Conservation (phyloP, 1,284 basidiomycete genomes). For the Sanghuangporus sanghuang region DNA sequence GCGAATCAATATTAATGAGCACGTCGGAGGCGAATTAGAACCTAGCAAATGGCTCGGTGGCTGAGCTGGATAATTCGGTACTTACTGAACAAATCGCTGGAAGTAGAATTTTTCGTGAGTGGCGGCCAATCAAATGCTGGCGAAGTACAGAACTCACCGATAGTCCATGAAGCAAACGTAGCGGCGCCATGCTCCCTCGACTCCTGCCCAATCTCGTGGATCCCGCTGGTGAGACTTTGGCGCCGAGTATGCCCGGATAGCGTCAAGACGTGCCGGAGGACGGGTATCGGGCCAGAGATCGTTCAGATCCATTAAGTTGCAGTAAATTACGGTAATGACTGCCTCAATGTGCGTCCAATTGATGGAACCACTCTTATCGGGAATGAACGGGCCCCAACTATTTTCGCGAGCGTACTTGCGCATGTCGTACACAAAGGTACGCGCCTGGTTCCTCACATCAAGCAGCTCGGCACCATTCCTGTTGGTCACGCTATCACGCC, state of each 20-base stretch:
- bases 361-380: slow-evolving; percentile 27
- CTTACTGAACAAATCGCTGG: slow-evolving; percentile 54
- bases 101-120: neutral
- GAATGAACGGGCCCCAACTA: slow-evolving; percentile 52
- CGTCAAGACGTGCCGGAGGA: slow-evolving; percentile 46
- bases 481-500: slow-evolving; percentile 5
- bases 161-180: slow-evolving; percentile 74
- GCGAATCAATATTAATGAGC: neutral
- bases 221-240: slow-evolving; percentile 31
- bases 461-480: neutral
- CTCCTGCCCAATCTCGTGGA: slow-evolving; percentile 59
- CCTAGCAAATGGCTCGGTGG: slow-evolving; percentile 4
- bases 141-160: slow-evolving; percentile 36
- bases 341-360: slow-evolving; percentile 61
- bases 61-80: slow-evolving; percentile 11
- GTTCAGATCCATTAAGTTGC: slow-evolving; percentile 51
- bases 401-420: slow-evolving; percentile 46
- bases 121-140: slow-evolving; percentile 4
- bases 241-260: slow-evolving; percentile 47
- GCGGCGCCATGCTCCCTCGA: slow-evolving; percentile 63
- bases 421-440: slow-evolving; percentile 58
- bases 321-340: slow-evolving; percentile 50
- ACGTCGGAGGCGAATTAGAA: neutral
- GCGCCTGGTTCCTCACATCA: slow-evolving; percentile 38
- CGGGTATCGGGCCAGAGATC: slow-evolving; percentile 30